Conservation (phyloP, 495 filamentous ascomycete species). For the Xylaria cubensis region DNA sequence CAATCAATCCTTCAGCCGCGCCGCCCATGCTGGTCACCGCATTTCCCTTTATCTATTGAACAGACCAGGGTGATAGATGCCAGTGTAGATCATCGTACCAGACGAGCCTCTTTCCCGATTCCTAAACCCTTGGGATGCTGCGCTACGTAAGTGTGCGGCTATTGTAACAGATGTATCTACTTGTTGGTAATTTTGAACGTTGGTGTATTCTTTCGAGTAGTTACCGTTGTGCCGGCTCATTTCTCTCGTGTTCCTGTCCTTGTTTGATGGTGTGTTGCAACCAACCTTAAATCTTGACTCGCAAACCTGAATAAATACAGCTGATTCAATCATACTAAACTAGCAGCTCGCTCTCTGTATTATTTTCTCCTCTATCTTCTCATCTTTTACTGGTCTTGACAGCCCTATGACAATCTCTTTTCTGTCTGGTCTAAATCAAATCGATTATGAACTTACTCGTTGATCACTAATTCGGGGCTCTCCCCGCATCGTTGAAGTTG, state of each 20-base stretch:
- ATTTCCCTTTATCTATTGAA: not conserved
- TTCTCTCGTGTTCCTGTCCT: too few relatives aligned
- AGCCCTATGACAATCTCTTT: too few relatives aligned
- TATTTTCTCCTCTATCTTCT: not conserved
- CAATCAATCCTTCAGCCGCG: slow-evolving; percentile 12
- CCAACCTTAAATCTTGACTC: slow-evolving; percentile 9
- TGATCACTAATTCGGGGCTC: not conserved
- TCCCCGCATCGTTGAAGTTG: slow-evolving; percentile 1
- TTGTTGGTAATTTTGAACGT: not conserved
- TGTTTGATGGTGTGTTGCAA: not conserved
- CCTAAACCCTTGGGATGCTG: not conserved
- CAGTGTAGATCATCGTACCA: slow-evolving; percentile 7
- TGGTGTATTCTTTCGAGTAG: not conserved
- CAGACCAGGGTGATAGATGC: not conserved
- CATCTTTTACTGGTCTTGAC: not conserved
- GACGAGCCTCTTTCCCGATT: not conserved
- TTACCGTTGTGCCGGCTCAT: not conserved
- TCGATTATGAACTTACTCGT: not conserved
- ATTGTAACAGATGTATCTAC: not conserved
- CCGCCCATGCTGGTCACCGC: not conserved
- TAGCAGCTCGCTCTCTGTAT: not conserved
- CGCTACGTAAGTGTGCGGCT: not conserved
- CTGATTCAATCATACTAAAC: not conserved
- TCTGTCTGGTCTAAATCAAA: not conserved
- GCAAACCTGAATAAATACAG: not conserved